Evolutionary conservation across 805 yeast species (phyloP).

Genomic region (Brettanomyces sp.): DNA sequence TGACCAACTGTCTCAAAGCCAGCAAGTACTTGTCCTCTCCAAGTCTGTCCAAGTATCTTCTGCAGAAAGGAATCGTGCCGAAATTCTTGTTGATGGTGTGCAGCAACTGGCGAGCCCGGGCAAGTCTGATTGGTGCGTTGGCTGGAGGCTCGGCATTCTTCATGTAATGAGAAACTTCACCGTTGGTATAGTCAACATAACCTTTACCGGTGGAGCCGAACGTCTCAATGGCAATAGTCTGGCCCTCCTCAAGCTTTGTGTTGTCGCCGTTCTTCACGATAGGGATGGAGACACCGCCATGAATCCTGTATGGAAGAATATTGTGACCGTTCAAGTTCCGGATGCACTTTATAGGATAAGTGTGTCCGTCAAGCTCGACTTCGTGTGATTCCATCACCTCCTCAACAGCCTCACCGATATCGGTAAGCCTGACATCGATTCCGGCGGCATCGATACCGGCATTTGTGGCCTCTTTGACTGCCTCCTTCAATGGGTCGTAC

Average conservation of each 20-base stretch:
- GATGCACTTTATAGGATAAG: conserved; percentile 78
- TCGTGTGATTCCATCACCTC: conserved; percentile 97
- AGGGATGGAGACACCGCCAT: conserved; percentile 94
- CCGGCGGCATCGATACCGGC: conserved; percentile 92
- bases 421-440: conserved; percentile 89
- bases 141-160: conserved; percentile 42
- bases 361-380: conserved; percentile 79
- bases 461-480: conserved; percentile 88
- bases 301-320: conserved; percentile 75
- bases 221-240: conserved; percentile 95
- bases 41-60: conserved; percentile 82
- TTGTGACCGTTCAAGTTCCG: conserved; percentile 93
- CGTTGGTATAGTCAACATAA: conserved; percentile 57
- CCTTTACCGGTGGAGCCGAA: conserved; percentile 97
- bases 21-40: conserved; percentile 88
- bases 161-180: conserved; percentile 94
- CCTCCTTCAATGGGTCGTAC: conserved; percentile 70
- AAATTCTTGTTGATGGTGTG: conserved; percentile 68
- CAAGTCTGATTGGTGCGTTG: conserved; percentile 44
- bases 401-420: conserved; percentile 91
- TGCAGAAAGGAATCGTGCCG: conserved; percentile 94
- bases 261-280: conserved; percentile 87
- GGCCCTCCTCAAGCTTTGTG: conserved; percentile 99
- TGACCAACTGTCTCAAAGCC: conserved; percentile 78
- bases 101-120: conserved; percentile 62